phyloP scores from a whole-genome alignment of 306 rosid genomes.

The Cicer bijugum region DNA sequence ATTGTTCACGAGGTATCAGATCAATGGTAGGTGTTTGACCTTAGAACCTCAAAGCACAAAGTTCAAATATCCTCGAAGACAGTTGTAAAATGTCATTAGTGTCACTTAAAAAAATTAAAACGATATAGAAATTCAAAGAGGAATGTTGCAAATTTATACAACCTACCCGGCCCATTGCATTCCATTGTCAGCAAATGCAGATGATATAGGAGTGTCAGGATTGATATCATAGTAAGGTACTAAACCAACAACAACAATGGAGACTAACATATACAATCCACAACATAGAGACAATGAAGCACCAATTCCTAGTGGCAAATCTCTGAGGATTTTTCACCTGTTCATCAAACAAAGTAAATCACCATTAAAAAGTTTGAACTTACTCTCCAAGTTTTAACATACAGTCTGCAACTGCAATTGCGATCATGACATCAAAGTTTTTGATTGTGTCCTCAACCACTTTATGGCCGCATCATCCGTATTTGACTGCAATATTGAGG shows the following conservation, averaged over 20 bases:
- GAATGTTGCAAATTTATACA: constrained; percentile 18
- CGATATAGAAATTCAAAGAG: neutral
- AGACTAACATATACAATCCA: constrained; percentile 84
- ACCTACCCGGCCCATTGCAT: constrained; percentile 98
- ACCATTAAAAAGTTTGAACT: neutral
- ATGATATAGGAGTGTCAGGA: constrained; percentile 87
- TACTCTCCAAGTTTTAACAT: too few species aligned
- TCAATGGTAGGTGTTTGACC: too few species aligned
- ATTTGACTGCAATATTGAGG: too few species aligned
- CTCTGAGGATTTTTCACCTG: constrained; percentile 98
- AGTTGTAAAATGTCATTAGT: too few species aligned
- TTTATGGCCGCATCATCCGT: too few species aligned
- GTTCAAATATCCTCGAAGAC: too few species aligned
- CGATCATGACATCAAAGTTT: too few species aligned
- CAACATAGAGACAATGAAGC: constrained; percentile 78
- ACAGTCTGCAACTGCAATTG: too few species aligned
- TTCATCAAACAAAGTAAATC: constrained; percentile 39
- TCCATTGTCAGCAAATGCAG: constrained; percentile 86
- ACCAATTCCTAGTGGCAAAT: constrained; percentile 89
- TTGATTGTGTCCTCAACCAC: too few species aligned
- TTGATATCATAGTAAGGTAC: constrained; percentile 87
- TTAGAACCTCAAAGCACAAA: too few species aligned
- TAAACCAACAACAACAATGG: constrained; percentile 82
- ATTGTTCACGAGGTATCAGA: too few species aligned
- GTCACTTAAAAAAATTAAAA: too few species aligned